A percentile compares a stretch with the other conserved stretches of the same genome.
phyloP scores from a whole-genome alignment of 306 rosid genomes.

The Luffa aegyptiaca region DNA sequence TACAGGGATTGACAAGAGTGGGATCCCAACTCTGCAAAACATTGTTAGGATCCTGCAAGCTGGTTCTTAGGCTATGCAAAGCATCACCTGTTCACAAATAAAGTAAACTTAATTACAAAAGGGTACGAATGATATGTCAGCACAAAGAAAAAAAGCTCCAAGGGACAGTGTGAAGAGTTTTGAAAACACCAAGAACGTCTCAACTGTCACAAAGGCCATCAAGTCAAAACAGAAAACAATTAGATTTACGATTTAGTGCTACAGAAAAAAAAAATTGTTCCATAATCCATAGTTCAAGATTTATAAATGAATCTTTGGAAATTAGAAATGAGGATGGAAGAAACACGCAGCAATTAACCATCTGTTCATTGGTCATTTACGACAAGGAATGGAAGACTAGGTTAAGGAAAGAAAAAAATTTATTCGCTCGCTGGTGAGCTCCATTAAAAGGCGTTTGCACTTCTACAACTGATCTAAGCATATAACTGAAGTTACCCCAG shows the following conservation, averaged over 20 bases:
- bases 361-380: not conserved
- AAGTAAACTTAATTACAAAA: conserved; percentile 14
- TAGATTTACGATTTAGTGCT: not conserved
- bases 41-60: conserved; percentile 84
- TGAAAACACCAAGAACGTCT: not conserved
- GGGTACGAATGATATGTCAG: not conserved
- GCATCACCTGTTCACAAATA: conserved; percentile 70
- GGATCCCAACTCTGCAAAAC: conserved; percentile 99
- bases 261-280: not conserved
- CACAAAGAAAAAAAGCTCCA: not conserved
- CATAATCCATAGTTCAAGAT: not conserved
- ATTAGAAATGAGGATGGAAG: not conserved
- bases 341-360: not conserved
- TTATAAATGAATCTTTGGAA: not conserved
- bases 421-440: not conserved
- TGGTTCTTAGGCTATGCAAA: conserved; percentile 79
- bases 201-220: not conserved
- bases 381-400: not conserved
- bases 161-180: not conserved
- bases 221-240: not conserved
- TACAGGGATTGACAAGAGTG: conserved; percentile 95
- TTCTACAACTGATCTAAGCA: not conserved
- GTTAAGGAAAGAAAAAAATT: not conserved
- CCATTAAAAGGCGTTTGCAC: not conserved
- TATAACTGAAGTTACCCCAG: not conserved